Conservation (phyloP, 306 rosid genomes). For the Cucurbita moschata region DNA sequence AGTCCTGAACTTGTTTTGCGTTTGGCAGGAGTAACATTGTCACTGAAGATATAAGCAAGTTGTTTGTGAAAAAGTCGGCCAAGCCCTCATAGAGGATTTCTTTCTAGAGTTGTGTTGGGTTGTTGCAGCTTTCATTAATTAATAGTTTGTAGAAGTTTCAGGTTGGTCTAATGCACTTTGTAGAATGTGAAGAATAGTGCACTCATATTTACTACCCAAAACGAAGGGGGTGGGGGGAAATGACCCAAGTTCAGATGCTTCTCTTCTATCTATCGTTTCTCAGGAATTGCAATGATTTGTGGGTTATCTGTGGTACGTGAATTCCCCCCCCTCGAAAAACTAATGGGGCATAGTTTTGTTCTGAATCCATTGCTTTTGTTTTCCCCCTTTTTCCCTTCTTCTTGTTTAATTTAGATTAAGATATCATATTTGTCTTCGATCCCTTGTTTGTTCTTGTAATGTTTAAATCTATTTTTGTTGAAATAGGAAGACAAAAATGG, state of each 20-base stretch:
- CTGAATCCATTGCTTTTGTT: too few species aligned
- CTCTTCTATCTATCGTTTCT: neutral
- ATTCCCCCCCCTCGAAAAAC: neutral
- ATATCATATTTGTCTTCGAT: too few species aligned
- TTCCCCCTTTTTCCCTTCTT: neutral
- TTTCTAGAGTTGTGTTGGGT: neutral
- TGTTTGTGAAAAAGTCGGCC: conserved; percentile 55
- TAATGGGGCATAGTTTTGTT: neutral
- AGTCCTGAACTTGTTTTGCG: neutral
- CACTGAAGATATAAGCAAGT: conserved; percentile 84
- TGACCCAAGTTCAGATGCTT: neutral
- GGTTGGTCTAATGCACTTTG: neutral
- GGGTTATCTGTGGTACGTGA: neutral
- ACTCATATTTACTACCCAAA: neutral
- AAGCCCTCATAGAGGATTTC: conserved; percentile 19
- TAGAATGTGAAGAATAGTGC: conserved; percentile 6
- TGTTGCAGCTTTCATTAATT: neutral
- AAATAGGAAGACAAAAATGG: too few species aligned
- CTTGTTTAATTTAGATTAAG: too few species aligned
- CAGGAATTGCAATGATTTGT: neutral
- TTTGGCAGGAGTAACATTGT: conserved; percentile 75
- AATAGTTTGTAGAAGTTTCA: neutral
- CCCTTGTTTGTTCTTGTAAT: too few species aligned
- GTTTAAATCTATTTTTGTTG: too few species aligned
- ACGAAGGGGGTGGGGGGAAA: too few species aligned